Conservation (phyloP, 495 filamentous ascomycete genomes). For the Podospora bellae-mahoneyi region DNA sequence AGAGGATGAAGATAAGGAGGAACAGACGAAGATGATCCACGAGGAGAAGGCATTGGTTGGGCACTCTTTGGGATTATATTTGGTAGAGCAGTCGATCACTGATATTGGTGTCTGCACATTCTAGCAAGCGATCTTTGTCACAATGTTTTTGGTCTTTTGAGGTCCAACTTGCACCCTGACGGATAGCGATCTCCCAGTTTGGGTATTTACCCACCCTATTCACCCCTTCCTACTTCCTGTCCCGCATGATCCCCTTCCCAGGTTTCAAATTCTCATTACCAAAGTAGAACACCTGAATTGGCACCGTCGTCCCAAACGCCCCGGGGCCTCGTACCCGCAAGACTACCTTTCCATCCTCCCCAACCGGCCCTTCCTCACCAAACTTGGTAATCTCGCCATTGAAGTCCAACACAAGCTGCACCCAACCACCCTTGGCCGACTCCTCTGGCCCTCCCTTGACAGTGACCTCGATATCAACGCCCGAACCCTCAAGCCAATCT, state of each 20-base stretch:
- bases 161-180: too few relatives aligned
- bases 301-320: neutral
- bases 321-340: neutral
- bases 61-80: too few relatives aligned
- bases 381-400: neutral
- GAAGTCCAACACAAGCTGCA: neutral
- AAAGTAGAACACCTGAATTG: neutral
- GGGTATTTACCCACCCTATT: too few relatives aligned
- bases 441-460: neutral
- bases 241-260: neutral
- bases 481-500: neutral
- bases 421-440: neutral
- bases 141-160: too few relatives aligned
- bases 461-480: neutral
- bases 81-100: too few relatives aligned
- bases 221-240: too few relatives aligned
- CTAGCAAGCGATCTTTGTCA: too few relatives aligned
- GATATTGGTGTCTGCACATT: too few relatives aligned
- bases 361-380: neutral
- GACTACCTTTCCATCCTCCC: neutral
- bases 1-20: too few relatives aligned
- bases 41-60: too few relatives aligned
- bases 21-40: too few relatives aligned
- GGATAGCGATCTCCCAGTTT: too few relatives aligned
- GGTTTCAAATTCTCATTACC: constrained; percentile 1